Evolutionary conservation across 139 green algal species (phyloP), one percentile per base, ranked within the genome.

Genomic region (Astrephomene gubernaculifera): DNA sequence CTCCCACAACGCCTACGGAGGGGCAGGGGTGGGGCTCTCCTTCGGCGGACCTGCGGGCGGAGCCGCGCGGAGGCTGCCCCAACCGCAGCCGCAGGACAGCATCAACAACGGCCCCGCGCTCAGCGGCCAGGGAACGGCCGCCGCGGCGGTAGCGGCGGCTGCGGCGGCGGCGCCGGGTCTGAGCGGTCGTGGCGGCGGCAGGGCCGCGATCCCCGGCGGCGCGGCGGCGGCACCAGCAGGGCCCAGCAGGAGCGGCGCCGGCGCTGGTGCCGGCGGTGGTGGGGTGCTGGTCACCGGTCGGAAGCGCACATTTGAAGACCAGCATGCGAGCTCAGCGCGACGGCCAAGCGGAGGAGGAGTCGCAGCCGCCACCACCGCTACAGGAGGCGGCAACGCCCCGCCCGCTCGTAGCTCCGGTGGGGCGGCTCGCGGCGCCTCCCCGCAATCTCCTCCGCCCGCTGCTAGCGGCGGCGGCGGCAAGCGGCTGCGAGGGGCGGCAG

Each of bases 391-490:
- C 60, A 39, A 4, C 60, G 39, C 73, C 6, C 29, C 31, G 71
- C 43, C 27, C n/a, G 31, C 43, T 4, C 43, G 31, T 43, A 25
- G 49, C 9, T 45, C 31, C n/a, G 44, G 38, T 31, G 31, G 44
- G 49, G 14, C 44, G 17, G 49, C 7, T 2, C 45, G 71, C 71
- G 71, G 74, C 39, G 54, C 38, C 38, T 67, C 43, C 22, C 78
- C 61, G 31, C 12, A 24, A 10, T 84, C 78, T 31, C 78, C 78
- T n/a, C 43, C 38, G 60, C 35, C 52, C 41, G 57, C 5, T 24
- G n/a, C n/a, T n/a, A 24, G 57, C 31, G 65, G 71, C 63, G 78
- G 78, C 78, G 78, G 63, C 63, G 78, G 63, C n/a, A 84, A 84
- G 63, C 63, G 78, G 27, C n/a, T 52, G n/a, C 63, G 63, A 2